Base-by-base conservation (phyloP, 495 filamentous ascomycete species). In the Talaromyces trachyspermus region DNA sequence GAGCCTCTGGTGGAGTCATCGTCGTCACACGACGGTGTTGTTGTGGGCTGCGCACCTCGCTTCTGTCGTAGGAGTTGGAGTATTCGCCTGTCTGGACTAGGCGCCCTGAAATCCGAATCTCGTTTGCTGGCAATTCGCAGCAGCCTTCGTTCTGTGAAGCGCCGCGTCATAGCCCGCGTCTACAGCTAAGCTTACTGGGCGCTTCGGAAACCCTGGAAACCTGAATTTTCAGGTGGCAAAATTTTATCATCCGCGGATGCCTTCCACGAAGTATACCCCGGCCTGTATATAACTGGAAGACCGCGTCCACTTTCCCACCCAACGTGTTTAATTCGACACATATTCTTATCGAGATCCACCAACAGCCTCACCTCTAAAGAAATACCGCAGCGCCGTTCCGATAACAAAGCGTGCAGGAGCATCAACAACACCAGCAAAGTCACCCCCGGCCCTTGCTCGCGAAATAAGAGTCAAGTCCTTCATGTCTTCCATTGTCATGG, bases 401-500 rank as follows among this genome's bases (percentile, higher is more conserved):
- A 12, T 25, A 26, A 37, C 14, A 29, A 24, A 14, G 18, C 23
- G 15, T 37, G 19, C 46, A 49, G 40, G 46, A 30, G 35, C 10
- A 27, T n/a, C n/a, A n/a, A 22, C 29, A 36, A 65, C 60, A 74
- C 72, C 68, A 68, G 70, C 49, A 67, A 71, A 65, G 68, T 65
- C 36, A 66, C 67, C 68, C 67, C 72, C 58, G 72, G 72, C 60
- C 70, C 70, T 55, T 71, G 68, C 57, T 68, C 70, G 54, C 59
- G 65, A 70, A 74, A 68, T 59, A 68, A 74, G 68, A 68, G 62
- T 48, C 14, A 29, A 24, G 22, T 27, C 23, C 24, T 37, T 29
- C 46, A 49, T 49, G 46, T 41, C 46, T 11, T 25, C n/a, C n/a
- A n/a, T 24, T 40, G 46, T 67, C 60, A 74, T 74, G 70, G 70